These are phyloP conservation scores for Ogataea sp. DNA, from an alignment of 805 yeast species.

Conservation along the genomic window DNA sequence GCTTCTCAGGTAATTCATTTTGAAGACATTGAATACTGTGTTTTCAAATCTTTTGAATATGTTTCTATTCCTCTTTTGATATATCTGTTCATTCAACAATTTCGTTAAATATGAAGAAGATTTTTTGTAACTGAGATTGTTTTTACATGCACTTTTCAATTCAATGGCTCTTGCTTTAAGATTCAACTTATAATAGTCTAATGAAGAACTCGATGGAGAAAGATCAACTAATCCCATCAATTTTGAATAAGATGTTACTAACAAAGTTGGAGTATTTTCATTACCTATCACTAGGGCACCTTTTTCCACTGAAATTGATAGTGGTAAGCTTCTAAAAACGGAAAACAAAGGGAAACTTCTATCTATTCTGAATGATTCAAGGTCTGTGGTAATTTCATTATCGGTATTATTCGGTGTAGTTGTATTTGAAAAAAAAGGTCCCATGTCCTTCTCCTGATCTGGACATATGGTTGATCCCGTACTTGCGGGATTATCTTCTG, in stretches of 20 bases:
- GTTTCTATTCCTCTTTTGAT: neutral
- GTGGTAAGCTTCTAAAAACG: conserved; percentile 43
- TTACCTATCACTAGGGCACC: conserved; percentile 81
- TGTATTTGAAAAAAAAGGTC: no score
- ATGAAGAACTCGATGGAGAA: conserved; percentile 29
- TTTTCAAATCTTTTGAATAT: neutral
- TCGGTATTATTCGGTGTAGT: no score
- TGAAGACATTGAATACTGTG: no score
- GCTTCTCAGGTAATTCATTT: neutral
- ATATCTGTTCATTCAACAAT: conserved; percentile 7
- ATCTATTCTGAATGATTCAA: no score
- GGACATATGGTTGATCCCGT: no score
- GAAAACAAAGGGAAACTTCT: neutral
- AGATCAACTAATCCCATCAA: conserved; percentile 55
- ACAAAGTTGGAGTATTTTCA: conserved; percentile 61
- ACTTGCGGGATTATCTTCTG: no score
- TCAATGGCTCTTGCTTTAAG: conserved; percentile 38
- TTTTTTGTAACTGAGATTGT: conserved; percentile 61
- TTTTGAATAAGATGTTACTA: conserved; percentile 50
- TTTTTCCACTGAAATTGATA: conserved; percentile 48
- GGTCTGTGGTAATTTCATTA: no score
- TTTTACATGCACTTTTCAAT: conserved; percentile 54
- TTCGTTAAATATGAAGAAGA: conserved; percentile 6
- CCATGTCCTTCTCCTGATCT: no score
- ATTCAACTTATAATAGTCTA: conserved; percentile 50